Evolutionary conservation across 179 eudicot genomes (phyloP), one percentile per base, ranked within the genome.

Genomic region (Spinacia oleracea): DNA sequence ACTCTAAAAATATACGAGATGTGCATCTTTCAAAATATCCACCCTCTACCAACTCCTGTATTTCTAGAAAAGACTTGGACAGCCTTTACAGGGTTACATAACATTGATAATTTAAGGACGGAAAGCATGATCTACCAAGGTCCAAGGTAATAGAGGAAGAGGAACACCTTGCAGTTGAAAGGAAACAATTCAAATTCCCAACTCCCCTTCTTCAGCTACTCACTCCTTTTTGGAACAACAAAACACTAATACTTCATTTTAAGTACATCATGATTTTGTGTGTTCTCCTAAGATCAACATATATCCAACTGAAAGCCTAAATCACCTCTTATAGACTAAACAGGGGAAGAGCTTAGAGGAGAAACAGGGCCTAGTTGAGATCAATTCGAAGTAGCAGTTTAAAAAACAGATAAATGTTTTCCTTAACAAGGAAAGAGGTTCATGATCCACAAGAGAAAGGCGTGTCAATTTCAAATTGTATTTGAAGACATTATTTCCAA

Each of bases 251-350:
- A 4, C 32, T 21, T 72, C 45, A 72, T 21, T n/a, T 21, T 8
- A 15, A 50, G 21, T 50, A 27, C 23, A 50, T 2, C 5, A 5
- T 27, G 23, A 5, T 31, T 18, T 32, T 31, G 1, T 51, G 62
- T 63, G 25, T 72, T 72, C 60, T 72, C 42, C 60, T 27, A 50
- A 71, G n/a, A 46, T 29, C 74, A 27, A 2, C 35, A 71, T 25
- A 0, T 9, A 43, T 12, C 6, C 38, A 42, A 11, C 16, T 43
- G 6, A 27, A 45, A 45, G 59, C n/a, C 74, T 70, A 27, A 45
- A 16, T 8, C 11, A 48, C 58, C 58, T 46, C 58, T 48, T 4
- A 16, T 27, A 48, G 59, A 50, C 23, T 12, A 25, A 14, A 29
- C 15, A 31, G 21, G 1, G 31, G 35, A 32, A 18, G 6, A 2